Percentiles rank a stretch among this genome's conserved stretches.
Conservation (phyloP, 208 protist species). For the Leishmania lainsoni region DNA sequence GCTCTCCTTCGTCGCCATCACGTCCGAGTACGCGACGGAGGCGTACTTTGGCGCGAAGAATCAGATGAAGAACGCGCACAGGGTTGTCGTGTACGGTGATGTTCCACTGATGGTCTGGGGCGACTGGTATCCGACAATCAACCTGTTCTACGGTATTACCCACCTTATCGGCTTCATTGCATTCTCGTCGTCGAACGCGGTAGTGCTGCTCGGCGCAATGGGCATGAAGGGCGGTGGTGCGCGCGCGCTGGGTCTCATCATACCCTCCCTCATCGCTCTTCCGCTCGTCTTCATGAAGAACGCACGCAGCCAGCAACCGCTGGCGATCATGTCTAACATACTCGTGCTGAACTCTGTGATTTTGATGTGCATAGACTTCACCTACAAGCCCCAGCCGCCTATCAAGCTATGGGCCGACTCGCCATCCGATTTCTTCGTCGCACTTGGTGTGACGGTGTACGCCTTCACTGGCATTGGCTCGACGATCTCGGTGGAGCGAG, state of each 20-base stretch:
- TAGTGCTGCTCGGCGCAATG: slow-evolving; percentile 51
- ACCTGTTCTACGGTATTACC: slow-evolving; percentile 58
- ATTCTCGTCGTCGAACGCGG: slow-evolving; percentile 52
- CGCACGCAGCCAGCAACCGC: slow-evolving; percentile 41
- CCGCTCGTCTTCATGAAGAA: slow-evolving; percentile 63
- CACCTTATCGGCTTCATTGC: slow-evolving; percentile 60
- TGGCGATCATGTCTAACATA: slow-evolving; percentile 47
- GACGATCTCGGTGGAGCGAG: slow-evolving; percentile 43
- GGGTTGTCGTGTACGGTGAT: slow-evolving; percentile 55
- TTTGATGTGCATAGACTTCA: slow-evolving; percentile 54
- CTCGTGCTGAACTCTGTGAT: slow-evolving; percentile 47
- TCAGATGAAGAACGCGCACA: slow-evolving; percentile 43
- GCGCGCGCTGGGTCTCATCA: slow-evolving; percentile 41
- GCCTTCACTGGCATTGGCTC: slow-evolving; percentile 65
- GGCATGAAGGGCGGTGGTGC: slow-evolving; percentile 42
- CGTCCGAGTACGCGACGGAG: slow-evolving; percentile 62
- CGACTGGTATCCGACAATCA: slow-evolving; percentile 49
- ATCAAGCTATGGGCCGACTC: slow-evolving; percentile 45
- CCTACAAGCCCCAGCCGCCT: slow-evolving; percentile 29
- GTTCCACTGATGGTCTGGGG: slow-evolving; percentile 47
- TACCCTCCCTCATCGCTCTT: slow-evolving; percentile 45
- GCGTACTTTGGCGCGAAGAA: slow-evolving; percentile 63
- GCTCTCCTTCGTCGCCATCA: slow-evolving; percentile 39
- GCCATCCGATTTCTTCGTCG: slow-evolving; percentile 46
- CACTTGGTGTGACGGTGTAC: slow-evolving; percentile 57